phyloP scores from a whole-genome alignment of 176 grass and related monocot species.

The Rhipidocladum racemiflorum region DNA sequence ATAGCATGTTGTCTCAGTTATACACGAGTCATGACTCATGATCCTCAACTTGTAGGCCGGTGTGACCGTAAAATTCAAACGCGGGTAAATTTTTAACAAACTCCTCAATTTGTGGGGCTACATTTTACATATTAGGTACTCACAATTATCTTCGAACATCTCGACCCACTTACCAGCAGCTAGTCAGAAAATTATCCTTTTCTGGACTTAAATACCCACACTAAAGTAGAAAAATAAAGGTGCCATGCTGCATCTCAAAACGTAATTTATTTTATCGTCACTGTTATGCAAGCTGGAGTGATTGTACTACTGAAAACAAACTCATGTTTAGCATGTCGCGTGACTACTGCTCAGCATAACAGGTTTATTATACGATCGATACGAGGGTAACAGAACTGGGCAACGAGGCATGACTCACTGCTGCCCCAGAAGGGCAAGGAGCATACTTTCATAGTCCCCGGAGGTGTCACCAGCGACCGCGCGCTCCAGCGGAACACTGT shows the following conservation, averaged over 20 bases:
- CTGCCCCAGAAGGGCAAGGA: constrained; percentile 69
- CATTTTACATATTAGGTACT: too few species aligned
- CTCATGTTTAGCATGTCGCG: background rate
- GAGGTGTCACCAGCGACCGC: constrained; percentile 65
- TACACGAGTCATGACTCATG: background rate
- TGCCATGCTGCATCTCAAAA: background rate
- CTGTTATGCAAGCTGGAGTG: constrained; percentile 5
- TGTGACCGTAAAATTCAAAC: too few species aligned
- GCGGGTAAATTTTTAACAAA: too few species aligned
- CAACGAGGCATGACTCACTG: constrained; percentile 15
- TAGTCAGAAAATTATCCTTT: background rate
- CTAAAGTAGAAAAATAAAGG: background rate
- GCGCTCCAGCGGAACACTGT: constrained; percentile 56
- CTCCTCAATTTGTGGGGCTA: too few species aligned
- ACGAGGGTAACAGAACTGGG: background rate
- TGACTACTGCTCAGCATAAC: background rate
- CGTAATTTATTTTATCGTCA: constrained; percentile 19
- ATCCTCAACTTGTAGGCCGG: too few species aligned
- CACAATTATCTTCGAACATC: too few species aligned
- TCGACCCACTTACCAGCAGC: too few species aligned
- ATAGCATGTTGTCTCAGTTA: background rate
- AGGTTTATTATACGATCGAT: constrained; percentile 11
- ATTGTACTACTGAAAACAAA: background rate
- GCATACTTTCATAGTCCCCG: constrained; percentile 76
- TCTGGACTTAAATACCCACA: background rate